These are phyloP conservation scores for Sequoia sempervirens DNA, from an alignment of 75 land plant genomes.

Conservation along the genomic window DNA sequence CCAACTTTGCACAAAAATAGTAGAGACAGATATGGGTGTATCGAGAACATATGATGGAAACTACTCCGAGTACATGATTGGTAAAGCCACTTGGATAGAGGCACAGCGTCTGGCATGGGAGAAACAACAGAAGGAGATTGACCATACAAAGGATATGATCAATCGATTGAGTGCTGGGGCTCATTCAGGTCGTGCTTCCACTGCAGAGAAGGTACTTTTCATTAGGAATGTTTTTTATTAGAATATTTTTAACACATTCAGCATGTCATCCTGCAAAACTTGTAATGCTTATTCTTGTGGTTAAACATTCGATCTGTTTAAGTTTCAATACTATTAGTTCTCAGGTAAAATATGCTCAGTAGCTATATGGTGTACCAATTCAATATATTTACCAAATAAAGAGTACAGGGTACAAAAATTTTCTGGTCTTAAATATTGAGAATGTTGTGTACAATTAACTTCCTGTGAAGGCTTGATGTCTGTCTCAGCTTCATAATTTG, in stretches of 20 bases:
- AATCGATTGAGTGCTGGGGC: constrained; percentile 82
- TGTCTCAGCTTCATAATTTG: neutral
- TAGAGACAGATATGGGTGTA: constrained; percentile 97
- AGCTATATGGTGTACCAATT: neutral
- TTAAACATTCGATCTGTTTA: neutral
- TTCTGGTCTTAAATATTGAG: neutral
- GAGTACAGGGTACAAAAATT: neutral
- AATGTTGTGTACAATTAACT: neutral
- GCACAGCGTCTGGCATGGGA: constrained; percentile 87
- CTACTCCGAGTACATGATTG: constrained; percentile 69
- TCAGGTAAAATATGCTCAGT: neutral
- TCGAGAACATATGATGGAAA: constrained; percentile 86
- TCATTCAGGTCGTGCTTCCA: constrained; percentile 86
- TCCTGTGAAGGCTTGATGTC: neutral
- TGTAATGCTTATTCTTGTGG: neutral
- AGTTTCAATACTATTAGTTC: neutral
- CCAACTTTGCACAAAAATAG: constrained; percentile 92
- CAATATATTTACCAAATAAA: constrained; percentile 2
- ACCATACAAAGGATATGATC: constrained; percentile 71
- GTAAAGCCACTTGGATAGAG: constrained; percentile 83
- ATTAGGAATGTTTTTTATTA: neutral
- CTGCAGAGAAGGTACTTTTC: constrained; percentile 80
- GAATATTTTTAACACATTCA: neutral
- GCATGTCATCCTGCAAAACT: neutral
- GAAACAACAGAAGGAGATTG: constrained; percentile 97